phyloP scores from a whole-genome alignment of 768 basidiomycete species.

The Amanita exitialis region DNA sequence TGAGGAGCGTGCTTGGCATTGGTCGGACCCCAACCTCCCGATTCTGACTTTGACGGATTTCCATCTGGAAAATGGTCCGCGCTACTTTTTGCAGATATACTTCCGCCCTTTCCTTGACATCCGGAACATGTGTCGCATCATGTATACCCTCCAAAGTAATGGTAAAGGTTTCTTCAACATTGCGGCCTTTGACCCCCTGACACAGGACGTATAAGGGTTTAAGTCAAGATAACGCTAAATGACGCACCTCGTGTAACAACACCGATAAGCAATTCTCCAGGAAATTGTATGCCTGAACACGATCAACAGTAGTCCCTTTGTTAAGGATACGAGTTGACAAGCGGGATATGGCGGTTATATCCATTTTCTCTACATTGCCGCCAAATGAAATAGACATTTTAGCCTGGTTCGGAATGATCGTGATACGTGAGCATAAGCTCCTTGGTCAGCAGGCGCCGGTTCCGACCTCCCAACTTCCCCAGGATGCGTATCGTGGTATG shows the following conservation, averaged over 20 bases:
- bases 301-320: constrained; percentile 39
- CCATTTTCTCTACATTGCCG: constrained; percentile 51
- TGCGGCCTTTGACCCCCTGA: constrained; percentile 64
- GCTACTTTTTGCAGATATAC: constrained; percentile 62
- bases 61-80: constrained; percentile 61
- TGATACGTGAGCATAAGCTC: constrained; percentile 69
- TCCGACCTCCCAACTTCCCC: constrained; percentile 93
- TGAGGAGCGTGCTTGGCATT: constrained; percentile 46
- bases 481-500: constrained; percentile 94
- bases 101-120: constrained; percentile 61
- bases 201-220: neutral
- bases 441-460: constrained; percentile 75
- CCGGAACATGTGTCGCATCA: constrained; percentile 61
- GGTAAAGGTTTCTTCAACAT: constrained; percentile 66
- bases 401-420: constrained; percentile 59
- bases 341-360: constrained; percentile 52
- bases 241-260: constrained; percentile 64
- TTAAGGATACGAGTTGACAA: constrained; percentile 57
- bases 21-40: constrained; percentile 44
- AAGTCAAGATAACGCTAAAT: neutral
- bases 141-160: constrained; percentile 67
- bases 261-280: constrained; percentile 65
- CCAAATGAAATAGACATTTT: constrained; percentile 67
- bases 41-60: constrained; percentile 51
- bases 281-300: constrained; percentile 51